Percentiles rank a stretch among this genome's conserved stretches.
Evolutionary conservation across 805 yeast species (phyloP).

Genomic region (Cyberlindnera petersonii): DNA sequence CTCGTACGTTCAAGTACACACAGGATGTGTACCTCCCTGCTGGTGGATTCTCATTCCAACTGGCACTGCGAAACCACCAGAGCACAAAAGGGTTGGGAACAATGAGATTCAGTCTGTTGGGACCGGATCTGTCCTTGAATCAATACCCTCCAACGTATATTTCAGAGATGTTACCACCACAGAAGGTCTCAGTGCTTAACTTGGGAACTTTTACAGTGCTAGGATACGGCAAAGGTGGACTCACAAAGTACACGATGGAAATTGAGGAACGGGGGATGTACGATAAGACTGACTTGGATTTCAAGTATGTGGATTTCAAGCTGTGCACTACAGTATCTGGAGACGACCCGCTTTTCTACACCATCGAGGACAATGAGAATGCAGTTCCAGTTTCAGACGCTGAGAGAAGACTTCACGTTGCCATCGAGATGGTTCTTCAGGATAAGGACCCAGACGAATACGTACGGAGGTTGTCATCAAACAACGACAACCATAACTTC

Average conservation of each 20-base stretch:
- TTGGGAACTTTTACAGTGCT: conserved; percentile 43
- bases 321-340: neutral
- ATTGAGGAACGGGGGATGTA: conserved; percentile 58
- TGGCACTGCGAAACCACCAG: conserved; percentile 14
- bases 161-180: conserved; percentile 52
- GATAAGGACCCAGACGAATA: neutral
- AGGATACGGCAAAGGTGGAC: conserved; percentile 24
- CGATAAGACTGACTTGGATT: conserved; percentile 48
- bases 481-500: conserved; percentile 1
- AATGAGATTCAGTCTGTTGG: conserved; percentile 26
- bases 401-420: conserved; percentile 11
- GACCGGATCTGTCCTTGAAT: neutral
- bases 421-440: conserved; percentile 8
- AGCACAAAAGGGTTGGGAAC: conserved; percentile 47
- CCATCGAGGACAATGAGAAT: neutral
- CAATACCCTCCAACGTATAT: conserved; percentile 53
- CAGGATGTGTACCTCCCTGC: conserved; percentile 10
- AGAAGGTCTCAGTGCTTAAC: conserved; percentile 45
- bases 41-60: conserved; percentile 23
- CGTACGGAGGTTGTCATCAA: neutral
- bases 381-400: neutral
- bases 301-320: conserved; percentile 38
- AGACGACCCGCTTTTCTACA: conserved; percentile 8
- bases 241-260: conserved; percentile 30
- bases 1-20: conserved; percentile 10